These are phyloP conservation scores for Clavariopsis aquatica DNA, from an alignment of 495 filamentous ascomycete species.

Conservation along the genomic window DNA sequence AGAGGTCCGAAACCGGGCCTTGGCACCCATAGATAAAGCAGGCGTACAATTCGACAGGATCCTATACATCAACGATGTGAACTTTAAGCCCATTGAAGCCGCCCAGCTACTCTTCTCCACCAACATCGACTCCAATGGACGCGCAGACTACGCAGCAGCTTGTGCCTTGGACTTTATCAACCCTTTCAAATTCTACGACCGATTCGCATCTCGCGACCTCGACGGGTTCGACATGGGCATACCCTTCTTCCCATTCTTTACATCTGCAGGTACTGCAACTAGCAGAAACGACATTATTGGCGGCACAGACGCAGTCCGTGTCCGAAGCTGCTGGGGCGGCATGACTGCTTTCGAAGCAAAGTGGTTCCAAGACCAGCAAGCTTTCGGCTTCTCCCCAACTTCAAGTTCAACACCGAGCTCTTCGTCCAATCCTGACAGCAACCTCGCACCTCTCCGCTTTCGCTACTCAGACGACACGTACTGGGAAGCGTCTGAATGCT, in stretches of 20 bases:
- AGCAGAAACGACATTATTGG: slow-evolving; percentile 63
- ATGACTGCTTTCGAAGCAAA: slow-evolving; percentile 76
- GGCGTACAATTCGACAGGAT: slow-evolving; percentile 60
- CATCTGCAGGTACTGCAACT: slow-evolving; percentile 54
- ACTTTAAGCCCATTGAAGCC: slow-evolving; percentile 70
- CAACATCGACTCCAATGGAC: slow-evolving; percentile 57
- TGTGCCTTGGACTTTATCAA: slow-evolving; percentile 78
- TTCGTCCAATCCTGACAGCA: background rate
- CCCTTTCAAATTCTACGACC: slow-evolving; percentile 79
- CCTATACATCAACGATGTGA: slow-evolving; percentile 75
- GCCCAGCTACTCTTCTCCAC: slow-evolving; percentile 76
- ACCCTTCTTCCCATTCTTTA: slow-evolving; percentile 76
- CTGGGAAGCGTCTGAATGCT: slow-evolving; percentile 81
- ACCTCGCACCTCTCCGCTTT: slow-evolving; percentile 58
- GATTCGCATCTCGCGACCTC: slow-evolving; percentile 72
- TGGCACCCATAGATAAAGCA: slow-evolving; percentile 59
- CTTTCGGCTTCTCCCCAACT: background rate
- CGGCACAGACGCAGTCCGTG: slow-evolving; percentile 67
- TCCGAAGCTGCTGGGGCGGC: slow-evolving; percentile 79
- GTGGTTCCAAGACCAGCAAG: slow-evolving; percentile 53
- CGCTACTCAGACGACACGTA: slow-evolving; percentile 63
- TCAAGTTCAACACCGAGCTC: background rate
- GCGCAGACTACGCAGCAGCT: slow-evolving; percentile 70
- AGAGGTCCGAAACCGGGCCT: slow-evolving; percentile 72
- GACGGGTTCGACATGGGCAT: slow-evolving; percentile 71